phyloP scores from a whole-genome alignment of 768 basidiomycete species.

The Hypsizygus marmoreus region DNA sequence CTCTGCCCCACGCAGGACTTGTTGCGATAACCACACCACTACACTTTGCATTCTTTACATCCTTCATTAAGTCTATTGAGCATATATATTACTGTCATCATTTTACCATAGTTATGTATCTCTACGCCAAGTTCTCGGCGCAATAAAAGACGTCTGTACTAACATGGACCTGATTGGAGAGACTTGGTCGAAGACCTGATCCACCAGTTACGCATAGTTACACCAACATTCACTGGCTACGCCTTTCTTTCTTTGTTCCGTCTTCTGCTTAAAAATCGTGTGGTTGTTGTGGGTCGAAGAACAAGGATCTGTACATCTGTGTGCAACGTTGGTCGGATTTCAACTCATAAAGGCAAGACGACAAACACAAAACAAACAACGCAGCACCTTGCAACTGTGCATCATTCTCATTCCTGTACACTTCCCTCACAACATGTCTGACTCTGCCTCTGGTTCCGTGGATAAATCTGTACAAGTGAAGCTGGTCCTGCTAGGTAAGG shows the following conservation, averaged over 20 bases:
- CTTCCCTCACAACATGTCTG: slow-evolving; percentile 55
- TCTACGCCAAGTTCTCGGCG: too few relatives aligned
- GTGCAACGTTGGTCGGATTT: too few relatives aligned
- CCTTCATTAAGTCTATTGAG: not conserved
- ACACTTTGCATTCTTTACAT: not conserved
- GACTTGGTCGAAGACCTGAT: too few relatives aligned
- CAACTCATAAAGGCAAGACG: not conserved
- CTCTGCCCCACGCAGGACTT: slow-evolving; percentile 52
- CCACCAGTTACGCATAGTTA: too few relatives aligned
- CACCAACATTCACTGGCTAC: not conserved
- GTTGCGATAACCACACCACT: slow-evolving; percentile 17
- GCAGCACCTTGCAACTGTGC: slow-evolving; percentile 7
- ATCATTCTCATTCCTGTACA: slow-evolving; percentile 12
- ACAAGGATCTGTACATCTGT: slow-evolving; percentile 1
- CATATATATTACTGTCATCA: slow-evolving; percentile 12
- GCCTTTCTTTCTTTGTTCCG: not conserved
- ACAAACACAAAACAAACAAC: slow-evolving; percentile 20
- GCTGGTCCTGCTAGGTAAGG: slow-evolving; percentile 89
- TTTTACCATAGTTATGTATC: slow-evolving; percentile 1
- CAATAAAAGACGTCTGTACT: too few relatives aligned
- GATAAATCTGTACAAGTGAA: slow-evolving; percentile 98
- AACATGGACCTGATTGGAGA: too few relatives aligned
- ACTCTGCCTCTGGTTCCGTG: slow-evolving; percentile 68
- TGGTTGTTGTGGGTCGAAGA: too few relatives aligned
- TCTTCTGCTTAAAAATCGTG: too few relatives aligned